Conservation (phyloP, 192 early-diverging fungal species). For the Cladochytrium replicatum region DNA sequence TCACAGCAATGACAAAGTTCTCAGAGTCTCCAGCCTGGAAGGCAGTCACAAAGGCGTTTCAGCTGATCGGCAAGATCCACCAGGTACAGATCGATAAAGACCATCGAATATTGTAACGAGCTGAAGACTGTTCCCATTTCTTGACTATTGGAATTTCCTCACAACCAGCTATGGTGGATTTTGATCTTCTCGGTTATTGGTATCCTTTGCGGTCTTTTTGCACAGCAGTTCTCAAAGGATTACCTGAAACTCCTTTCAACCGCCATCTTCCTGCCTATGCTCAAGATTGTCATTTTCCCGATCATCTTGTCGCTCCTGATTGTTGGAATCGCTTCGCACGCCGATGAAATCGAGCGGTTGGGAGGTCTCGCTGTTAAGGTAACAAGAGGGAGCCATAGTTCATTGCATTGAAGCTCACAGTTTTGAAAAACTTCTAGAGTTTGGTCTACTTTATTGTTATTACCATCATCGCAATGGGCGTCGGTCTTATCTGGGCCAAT, state of each 20-base stretch:
- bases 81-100: no score
- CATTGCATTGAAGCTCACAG: no score
- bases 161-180: conserved; percentile 6
- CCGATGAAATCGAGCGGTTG: conserved; percentile 48
- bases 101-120: no score
- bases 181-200: conserved; percentile 10
- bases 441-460: conserved; percentile 55
- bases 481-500: conserved; percentile 59
- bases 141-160: no score
- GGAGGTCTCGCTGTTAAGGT: conserved; percentile 59
- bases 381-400: no score
- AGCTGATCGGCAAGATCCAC: no score
- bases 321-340: conserved; percentile 66
- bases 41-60: no score
- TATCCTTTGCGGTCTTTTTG: conserved; percentile 14
- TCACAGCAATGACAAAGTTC: no score
- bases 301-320: conserved; percentile 64
- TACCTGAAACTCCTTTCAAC: conserved; percentile 20
- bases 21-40: no score
- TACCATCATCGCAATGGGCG: conserved; percentile 40
- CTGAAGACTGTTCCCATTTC: no score
- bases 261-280: conserved; percentile 24
- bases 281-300: conserved; percentile 40
- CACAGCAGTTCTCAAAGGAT: conserved; percentile 18
- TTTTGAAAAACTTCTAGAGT: no score